Evolutionary conservation across 257 asterid species (phyloP).

Genomic region (Henckelia pumila): DNA sequence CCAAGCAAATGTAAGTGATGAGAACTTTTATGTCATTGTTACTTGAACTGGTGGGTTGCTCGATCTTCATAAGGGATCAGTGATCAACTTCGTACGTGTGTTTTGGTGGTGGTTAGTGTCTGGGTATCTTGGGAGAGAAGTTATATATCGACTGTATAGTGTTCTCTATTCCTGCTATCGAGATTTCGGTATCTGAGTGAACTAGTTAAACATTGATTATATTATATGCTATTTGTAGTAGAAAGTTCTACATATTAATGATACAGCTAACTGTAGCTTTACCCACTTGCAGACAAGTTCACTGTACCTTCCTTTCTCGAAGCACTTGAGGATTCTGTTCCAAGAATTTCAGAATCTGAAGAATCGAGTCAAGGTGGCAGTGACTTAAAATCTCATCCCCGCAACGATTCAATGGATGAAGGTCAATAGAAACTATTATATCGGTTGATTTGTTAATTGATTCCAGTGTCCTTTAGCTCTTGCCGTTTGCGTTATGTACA

Average conservation of each 20-base stretch:
- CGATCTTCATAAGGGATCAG: not conserved
- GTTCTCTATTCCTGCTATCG: not conserved
- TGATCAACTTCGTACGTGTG: not conserved
- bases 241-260: not conserved
- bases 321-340: slow-evolving; percentile 94
- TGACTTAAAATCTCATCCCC: slow-evolving; percentile 44
- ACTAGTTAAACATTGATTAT: not conserved
- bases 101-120: not conserved
- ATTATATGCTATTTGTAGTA: slow-evolving; percentile 9
- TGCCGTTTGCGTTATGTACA: slow-evolving; percentile 18
- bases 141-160: not conserved
- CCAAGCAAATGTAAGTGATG: slow-evolving; percentile 69
- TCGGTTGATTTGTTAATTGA: slow-evolving; percentile 10
- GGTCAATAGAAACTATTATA: slow-evolving; percentile 40
- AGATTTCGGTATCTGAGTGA: not conserved
- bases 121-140: not conserved
- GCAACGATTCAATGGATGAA: slow-evolving; percentile 75
- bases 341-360: slow-evolving; percentile 39
- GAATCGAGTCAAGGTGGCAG: slow-evolving; percentile 42
- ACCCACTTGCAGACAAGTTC: slow-evolving; percentile 55
- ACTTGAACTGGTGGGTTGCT: slow-evolving; percentile 4
- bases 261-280: not conserved
- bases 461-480: slow-evolving; percentile 21
- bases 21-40: not conserved
- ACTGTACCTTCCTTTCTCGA: slow-evolving; percentile 93